Evolutionary conservation across 2,329 filamentous ascomycete species (phyloP).

Genomic region (Metarhizium robertsii): DNA sequence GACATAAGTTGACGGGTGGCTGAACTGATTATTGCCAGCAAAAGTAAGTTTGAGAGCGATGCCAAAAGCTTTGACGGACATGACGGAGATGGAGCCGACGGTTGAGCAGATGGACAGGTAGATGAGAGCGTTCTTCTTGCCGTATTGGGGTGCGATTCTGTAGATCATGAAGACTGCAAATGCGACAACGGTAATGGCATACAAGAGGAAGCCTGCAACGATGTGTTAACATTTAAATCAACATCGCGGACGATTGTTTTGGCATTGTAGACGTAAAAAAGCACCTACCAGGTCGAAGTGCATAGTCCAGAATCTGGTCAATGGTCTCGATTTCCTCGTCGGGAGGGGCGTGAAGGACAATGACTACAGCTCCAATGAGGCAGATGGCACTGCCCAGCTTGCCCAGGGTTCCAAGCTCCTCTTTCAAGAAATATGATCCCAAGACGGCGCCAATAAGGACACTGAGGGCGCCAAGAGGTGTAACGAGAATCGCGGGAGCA

Average conservation of each 20-base stretch:
- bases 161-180: conserved; percentile 97
- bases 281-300: conserved; percentile 71
- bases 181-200: conserved; percentile 67
- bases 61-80: conserved; percentile 98
- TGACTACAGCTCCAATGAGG: conserved; percentile 91
- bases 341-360: conserved; percentile 91
- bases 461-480: conserved; percentile 83
- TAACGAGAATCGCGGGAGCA: conserved; percentile 96
- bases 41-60: conserved; percentile 95
- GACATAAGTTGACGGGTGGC: conserved; percentile 90
- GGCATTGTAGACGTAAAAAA: conserved; percentile 14
- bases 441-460: conserved; percentile 92
- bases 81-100: conserved; percentile 93
- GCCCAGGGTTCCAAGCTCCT: conserved; percentile 81
- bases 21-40: conserved; percentile 88
- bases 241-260: neutral
- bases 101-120: conserved; percentile 98
- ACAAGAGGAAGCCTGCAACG: conserved; percentile 71
- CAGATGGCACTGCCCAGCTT: conserved; percentile 95
- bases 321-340: conserved; percentile 88
- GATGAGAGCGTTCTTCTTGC: conserved; percentile 91
- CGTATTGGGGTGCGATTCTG: conserved; percentile 77
- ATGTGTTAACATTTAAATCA: neutral
- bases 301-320: conserved; percentile 84
- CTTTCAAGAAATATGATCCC: conserved; percentile 87